Evolutionary conservation across 352 stramenopile genomes (phyloP).

Genomic region (Phytopythium chamaehyphon): DNA sequence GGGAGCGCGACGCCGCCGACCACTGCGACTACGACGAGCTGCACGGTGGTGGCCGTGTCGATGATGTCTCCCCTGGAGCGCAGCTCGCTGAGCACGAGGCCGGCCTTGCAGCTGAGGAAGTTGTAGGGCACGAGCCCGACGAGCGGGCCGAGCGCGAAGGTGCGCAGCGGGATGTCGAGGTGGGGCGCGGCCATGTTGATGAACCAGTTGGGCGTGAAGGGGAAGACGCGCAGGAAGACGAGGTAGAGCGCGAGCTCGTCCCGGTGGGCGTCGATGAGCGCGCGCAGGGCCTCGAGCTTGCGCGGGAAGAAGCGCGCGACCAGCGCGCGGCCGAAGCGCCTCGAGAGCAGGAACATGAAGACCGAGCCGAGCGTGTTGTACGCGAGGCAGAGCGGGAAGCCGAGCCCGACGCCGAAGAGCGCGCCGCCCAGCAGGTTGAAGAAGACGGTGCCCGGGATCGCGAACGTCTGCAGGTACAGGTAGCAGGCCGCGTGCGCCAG

Average conservation of each 20-base stretch:
- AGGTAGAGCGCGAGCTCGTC: constrained; percentile 81
- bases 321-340: constrained; percentile 44
- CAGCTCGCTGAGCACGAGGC: constrained; percentile 65
- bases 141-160: constrained; percentile 59
- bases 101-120: constrained; percentile 80
- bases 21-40: constrained; percentile 66
- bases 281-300: constrained; percentile 43
- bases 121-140: constrained; percentile 81
- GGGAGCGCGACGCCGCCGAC: constrained; percentile 59
- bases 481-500: constrained; percentile 71
- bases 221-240: constrained; percentile 78
- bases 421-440: constrained; percentile 75
- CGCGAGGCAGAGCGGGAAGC: constrained; percentile 69
- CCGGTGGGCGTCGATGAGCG: constrained; percentile 60
- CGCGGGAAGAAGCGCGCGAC: constrained; percentile 49
- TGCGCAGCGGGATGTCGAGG: constrained; percentile 52
- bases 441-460: constrained; percentile 77
- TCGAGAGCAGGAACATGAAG: constrained; percentile 72
- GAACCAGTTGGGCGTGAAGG: constrained; percentile 85
- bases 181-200: constrained; percentile 83
- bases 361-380: constrained; percentile 81
- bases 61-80: constrained; percentile 74
- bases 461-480: constrained; percentile 76
- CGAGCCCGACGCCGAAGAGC: constrained; percentile 60
- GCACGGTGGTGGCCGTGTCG: constrained; percentile 65